Evolutionary conservation across 2,329 filamentous ascomycete genomes (phyloP), one percentile per base, ranked within the genome.

Genomic region (Curvularia lunata): DNA sequence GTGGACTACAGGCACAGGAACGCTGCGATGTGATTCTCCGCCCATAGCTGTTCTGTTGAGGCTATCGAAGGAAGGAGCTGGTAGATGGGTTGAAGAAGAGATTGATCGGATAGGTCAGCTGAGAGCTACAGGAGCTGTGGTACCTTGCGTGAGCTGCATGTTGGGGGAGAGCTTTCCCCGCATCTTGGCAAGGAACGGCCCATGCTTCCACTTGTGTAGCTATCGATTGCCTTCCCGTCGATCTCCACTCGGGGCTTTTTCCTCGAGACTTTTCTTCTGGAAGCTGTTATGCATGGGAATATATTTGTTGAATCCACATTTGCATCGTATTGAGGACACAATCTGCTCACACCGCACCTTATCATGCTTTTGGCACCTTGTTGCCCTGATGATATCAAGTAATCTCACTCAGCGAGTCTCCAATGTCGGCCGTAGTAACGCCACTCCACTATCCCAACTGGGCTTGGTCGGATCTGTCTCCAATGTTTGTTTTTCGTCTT

Each of bases 21-120:
- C 70, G 48, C 53, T 68, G 62, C 67, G 68, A 40, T 74, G 58
- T 45, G 69, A 60, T 58, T 76, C 73, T 61, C 75, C 75, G 51
- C 75, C 75, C 75, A 78, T 78, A 53, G 42, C 69, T 45, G 54
- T 30, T 19, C 27, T 27, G 30, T 28, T 47, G 25, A 16, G 23
- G 48, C 18, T 30, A 52, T 51, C 32, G 27, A 59, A 32, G 21
- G 5, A 5, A 37, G 16, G 38, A 12, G 19, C 27, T 40, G n/a
- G 19, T 10, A n/a, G 27, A 48, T 32, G 42, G n/a, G 52, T 21
- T 47, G 41, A 48, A 54, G 37, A 45, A 42, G 53, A 45, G 47
- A 30, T 48, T 42, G 37, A 32, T 21, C 28, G n/a, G 43, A 40
- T 9, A 42, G 34, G n/a, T 60, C 45, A 62, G 52, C 55, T 61